Percentiles rank a stretch among this genome's conserved stretches.
Evolutionary conservation across 768 basidiomycete genomes (phyloP).

Genomic region (Panaeolus papilionaceus): DNA sequence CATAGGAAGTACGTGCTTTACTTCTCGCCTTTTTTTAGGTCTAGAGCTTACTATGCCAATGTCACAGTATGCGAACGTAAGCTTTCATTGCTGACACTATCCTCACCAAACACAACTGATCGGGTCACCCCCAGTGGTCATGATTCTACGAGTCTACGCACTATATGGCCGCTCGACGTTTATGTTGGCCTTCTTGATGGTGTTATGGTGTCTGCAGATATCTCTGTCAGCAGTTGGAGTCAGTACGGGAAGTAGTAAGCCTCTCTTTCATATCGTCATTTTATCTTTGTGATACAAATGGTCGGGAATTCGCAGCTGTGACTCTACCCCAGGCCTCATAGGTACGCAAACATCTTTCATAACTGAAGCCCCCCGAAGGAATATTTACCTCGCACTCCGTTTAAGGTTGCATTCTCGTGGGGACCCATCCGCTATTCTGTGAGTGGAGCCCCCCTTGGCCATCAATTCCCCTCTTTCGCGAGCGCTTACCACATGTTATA

Average conservation of each 20-base stretch:
- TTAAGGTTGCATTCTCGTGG: slow-evolving; percentile 32
- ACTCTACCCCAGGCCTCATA: slow-evolving; percentile 29
- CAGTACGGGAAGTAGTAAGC: slow-evolving; percentile 28
- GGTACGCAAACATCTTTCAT: slow-evolving; percentile 20
- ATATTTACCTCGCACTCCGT: not conserved
- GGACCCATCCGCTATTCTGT: slow-evolving; percentile 29
- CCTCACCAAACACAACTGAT: not conserved
- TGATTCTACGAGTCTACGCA: slow-evolving; percentile 36
- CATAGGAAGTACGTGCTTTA: slow-evolving; percentile 22
- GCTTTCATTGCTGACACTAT: not conserved
- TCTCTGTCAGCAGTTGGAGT: slow-evolving; percentile 28
- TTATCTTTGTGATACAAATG: not conserved
- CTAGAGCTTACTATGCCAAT: too few species aligned
- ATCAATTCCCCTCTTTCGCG: not conserved
- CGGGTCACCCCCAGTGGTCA: slow-evolving; percentile 25
- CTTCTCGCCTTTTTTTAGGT: too few species aligned
- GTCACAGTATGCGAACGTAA: not conserved
- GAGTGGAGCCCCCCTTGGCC: slow-evolving; percentile 9
- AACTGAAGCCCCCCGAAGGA: not conserved
- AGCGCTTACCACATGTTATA: not conserved
- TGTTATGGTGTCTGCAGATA: slow-evolving; percentile 30
- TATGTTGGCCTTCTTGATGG: slow-evolving; percentile 26
- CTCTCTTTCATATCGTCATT: not conserved
- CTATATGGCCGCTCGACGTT: slow-evolving; percentile 27
- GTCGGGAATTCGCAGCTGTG: slow-evolving; percentile 20